A percentile compares a stretch with the other conserved stretches of the same genome.
phyloP scores from a whole-genome alignment of 805 yeast genomes.

The Barnettozyma populi region DNA sequence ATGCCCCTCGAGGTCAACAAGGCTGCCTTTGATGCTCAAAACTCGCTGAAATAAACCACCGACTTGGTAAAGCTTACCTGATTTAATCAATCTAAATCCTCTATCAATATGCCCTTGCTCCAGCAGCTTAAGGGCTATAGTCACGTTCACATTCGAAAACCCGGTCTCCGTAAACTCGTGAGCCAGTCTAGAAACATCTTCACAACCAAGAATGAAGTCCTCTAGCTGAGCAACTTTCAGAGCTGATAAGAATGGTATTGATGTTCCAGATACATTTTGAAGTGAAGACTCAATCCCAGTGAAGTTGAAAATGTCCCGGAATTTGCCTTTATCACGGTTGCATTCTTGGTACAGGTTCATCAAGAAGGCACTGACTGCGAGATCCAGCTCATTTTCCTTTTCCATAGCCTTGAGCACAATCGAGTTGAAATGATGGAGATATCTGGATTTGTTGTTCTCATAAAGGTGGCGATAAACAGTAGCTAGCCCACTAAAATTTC shows the following conservation, averaged over 20 bases:
- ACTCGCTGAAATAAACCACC: constrained; percentile 17
- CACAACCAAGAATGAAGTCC: constrained; percentile 9
- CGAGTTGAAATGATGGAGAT: constrained; percentile 7
- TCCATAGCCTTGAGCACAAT: constrained; percentile 8
- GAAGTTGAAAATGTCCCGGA: constrained; percentile 9
- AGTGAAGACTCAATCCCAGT: constrained; percentile 8
- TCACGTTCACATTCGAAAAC: constrained; percentile 13
- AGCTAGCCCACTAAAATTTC: constrained; percentile 10
- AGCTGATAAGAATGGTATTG: constrained; percentile 9
- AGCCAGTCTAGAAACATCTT: constrained; percentile 11
- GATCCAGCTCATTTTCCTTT: constrained; percentile 13
- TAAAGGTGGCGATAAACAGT: constrained; percentile 8
- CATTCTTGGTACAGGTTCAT: constrained; percentile 8
- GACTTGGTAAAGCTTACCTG: background rate
- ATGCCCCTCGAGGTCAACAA: constrained; percentile 1
- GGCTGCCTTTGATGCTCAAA: background rate
- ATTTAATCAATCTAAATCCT: constrained; percentile 10
- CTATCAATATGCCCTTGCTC: background rate
- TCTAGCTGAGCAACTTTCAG: constrained; percentile 14
- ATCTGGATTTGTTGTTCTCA: constrained; percentile 2
- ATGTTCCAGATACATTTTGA: constrained; percentile 1
- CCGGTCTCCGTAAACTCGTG: constrained; percentile 13
- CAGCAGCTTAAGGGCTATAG: constrained; percentile 10
- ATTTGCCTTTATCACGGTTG: constrained; percentile 11
- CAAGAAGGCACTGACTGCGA: constrained; percentile 15